Base-by-base conservation (phyloP, 495 filamentous ascomycete genomes). In the Sphaerosporella brunnea region DNA sequence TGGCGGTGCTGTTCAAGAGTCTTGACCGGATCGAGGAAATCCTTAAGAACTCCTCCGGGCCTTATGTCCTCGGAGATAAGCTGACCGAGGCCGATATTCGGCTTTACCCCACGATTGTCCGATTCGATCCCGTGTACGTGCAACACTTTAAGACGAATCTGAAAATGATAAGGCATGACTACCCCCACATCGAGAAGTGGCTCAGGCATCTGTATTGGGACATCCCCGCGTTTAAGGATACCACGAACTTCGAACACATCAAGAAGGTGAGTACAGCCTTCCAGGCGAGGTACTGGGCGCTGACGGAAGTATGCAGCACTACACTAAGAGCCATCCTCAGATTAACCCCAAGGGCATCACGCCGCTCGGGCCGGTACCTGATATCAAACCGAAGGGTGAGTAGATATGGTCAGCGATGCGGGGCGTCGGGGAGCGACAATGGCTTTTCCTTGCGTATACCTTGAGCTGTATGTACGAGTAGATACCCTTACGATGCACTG, bases 141-240 rank as follows among this genome's bases (percentile, higher is more conserved):
- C 84, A 90, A 69, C 83, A 92, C 63, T 94, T 94, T 69, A 93
- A 93, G 68, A 86, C 80, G 60, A 94, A 94, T 61, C 62, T 93
- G 32, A 70, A 77, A 5, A 83, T 84, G 64, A 92, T 94, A 48
- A 66, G 86, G 2, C 75, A 73, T 19, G 84, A 82, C 50, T 87
- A 84, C 60, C 82, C 82, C 10, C 62, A 63, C 4, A 65, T 85
- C 24, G 70, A 85, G 53, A 63, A 61, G 39, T 86, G 82, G 82
- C 65, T 83, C 61, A 65, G 75, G 50, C 65, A 72, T 28, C 63
- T 87, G 26, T 86, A 86, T 63, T 85, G 77, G 72, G 74, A 77
- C 51, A 65, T 73, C 15, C 69, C 71, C 5, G 79, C 73, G 1
- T 88, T 87, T 58, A 71, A 67, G 54, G 69, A 75, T 40, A 84